These are phyloP conservation scores for Neofusicoccum ribis DNA, from an alignment of 2,329 filamentous ascomycete genomes.

Conservation along the genomic window DNA sequence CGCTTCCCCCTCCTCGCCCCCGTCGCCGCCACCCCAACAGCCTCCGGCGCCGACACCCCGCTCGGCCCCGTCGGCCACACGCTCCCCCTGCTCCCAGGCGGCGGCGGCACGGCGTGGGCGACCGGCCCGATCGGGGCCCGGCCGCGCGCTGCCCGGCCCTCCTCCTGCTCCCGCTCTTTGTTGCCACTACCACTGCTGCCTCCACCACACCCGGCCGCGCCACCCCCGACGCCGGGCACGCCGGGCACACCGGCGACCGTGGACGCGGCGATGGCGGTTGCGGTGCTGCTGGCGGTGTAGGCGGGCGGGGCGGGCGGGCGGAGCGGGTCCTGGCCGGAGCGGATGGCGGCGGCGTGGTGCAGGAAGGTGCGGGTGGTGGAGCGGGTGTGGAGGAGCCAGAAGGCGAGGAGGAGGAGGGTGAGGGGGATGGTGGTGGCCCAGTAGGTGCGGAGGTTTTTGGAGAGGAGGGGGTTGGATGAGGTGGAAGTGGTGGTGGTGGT, in stretches of 20 bases:
- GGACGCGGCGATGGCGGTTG: background rate
- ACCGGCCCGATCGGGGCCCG: background rate
- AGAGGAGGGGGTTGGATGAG: background rate
- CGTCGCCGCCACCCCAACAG: background rate
- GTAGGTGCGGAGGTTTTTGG: conserved; percentile 12
- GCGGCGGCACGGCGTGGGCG: background rate
- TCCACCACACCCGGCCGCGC: background rate
- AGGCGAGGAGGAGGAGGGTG: background rate
- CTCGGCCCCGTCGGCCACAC: conserved; percentile 1
- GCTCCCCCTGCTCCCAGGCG: background rate
- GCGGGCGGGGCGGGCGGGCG: background rate
- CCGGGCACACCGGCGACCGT: background rate
- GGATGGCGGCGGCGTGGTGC: background rate
- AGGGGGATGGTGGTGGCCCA: conserved; percentile 12
- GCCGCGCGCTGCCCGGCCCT: background rate
- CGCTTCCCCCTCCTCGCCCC: background rate
- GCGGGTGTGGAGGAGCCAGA: background rate
- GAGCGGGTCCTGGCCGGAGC: background rate
- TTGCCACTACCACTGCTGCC: background rate
- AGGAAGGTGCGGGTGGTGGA: background rate
- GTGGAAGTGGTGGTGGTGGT: background rate
- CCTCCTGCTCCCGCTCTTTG: background rate
- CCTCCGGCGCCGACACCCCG: background rate
- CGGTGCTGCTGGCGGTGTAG: background rate
- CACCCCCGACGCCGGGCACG: background rate